Evolutionary conservation across 768 basidiomycete species (phyloP).

Genomic region (Pleurotus djamor): DNA sequence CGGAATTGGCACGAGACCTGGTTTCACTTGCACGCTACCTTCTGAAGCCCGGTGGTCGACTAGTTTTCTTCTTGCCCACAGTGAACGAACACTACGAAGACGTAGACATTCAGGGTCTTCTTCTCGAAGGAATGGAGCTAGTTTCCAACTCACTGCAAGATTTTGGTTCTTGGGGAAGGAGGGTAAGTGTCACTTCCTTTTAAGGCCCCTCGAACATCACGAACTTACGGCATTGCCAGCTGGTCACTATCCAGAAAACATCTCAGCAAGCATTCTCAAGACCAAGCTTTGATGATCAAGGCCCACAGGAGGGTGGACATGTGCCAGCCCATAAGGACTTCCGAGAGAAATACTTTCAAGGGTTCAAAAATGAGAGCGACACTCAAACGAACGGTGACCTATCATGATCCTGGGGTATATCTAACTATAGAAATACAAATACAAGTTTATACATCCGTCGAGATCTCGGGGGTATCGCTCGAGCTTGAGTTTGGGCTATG

Average conservation of each 20-base stretch:
- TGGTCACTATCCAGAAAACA: slow-evolving; percentile 87
- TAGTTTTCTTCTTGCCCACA: slow-evolving; percentile 95
- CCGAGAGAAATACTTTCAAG: slow-evolving; percentile 82
- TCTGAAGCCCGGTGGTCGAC: slow-evolving; percentile 79
- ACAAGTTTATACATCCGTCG: no score
- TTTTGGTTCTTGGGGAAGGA: slow-evolving; percentile 93
- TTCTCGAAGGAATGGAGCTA: slow-evolving; percentile 87
- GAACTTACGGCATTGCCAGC: slow-evolving; percentile 35
- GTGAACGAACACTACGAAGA: slow-evolving; percentile 90
- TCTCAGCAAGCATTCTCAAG: slow-evolving; percentile 40
- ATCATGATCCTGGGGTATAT: background rate
- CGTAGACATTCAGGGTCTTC: slow-evolving; percentile 74
- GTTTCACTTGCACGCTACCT: slow-evolving; percentile 80
- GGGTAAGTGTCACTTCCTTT: slow-evolving; percentile 49
- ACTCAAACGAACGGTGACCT: background rate
- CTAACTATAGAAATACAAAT: no score
- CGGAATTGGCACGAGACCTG: slow-evolving; percentile 78
- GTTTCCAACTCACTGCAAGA: slow-evolving; percentile 88
- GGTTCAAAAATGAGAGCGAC: slow-evolving; percentile 53
- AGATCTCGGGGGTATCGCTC: background rate
- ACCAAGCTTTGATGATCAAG: slow-evolving; percentile 48
- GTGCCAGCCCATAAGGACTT: slow-evolving; percentile 90
- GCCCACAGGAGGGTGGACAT: slow-evolving; percentile 24
- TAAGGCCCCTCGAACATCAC: background rate
- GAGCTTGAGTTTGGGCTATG: background rate